A percentile compares a stretch with the other conserved stretches of the same genome.
These are phyloP conservation scores for Byssothecium circinans DNA, from an alignment of 2,329 filamentous ascomycete genomes.

Conservation along the genomic window DNA sequence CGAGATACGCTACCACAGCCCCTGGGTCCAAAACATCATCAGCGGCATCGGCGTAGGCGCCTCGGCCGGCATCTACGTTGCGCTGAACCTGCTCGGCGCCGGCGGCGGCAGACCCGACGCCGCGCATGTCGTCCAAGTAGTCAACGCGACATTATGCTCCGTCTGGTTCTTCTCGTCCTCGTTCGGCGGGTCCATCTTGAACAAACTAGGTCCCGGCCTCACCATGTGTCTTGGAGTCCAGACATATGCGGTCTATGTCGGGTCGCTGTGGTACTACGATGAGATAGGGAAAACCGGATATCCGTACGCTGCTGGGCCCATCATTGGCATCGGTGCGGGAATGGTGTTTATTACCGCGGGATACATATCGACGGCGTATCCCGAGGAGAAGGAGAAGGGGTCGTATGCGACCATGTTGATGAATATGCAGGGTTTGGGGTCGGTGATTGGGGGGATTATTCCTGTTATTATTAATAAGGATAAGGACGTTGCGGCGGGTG, in stretches of 20 bases:
- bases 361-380: slow-evolving; percentile 34
- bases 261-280: slow-evolving; percentile 38
- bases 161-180: slow-evolving; percentile 39
- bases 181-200: slow-evolving; percentile 35
- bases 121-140: slow-evolving; percentile 36
- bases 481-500: slow-evolving; percentile 31
- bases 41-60: slow-evolving; percentile 32
- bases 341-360: slow-evolving; percentile 38
- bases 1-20: slow-evolving; percentile 31
- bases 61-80: slow-evolving; percentile 35
- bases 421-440: slow-evolving; percentile 36
- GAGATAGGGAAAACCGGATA: slow-evolving; percentile 35
- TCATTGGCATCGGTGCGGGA: slow-evolving; percentile 37
- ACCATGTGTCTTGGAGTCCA: slow-evolving; percentile 38
- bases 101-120: slow-evolving; percentile 32
- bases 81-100: slow-evolving; percentile 34
- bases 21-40: slow-evolving; percentile 37
- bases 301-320: slow-evolving; percentile 32
- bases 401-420: slow-evolving; percentile 34
- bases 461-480: slow-evolving; percentile 35
- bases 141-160: slow-evolving; percentile 36
- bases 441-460: slow-evolving; percentile 34
- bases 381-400: slow-evolving; percentile 35
- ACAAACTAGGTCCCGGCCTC: slow-evolving; percentile 33
- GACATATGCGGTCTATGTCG: slow-evolving; percentile 35